Conservation (phyloP, 768 basidiomycete species). For the Termitomyces sp. region DNA sequence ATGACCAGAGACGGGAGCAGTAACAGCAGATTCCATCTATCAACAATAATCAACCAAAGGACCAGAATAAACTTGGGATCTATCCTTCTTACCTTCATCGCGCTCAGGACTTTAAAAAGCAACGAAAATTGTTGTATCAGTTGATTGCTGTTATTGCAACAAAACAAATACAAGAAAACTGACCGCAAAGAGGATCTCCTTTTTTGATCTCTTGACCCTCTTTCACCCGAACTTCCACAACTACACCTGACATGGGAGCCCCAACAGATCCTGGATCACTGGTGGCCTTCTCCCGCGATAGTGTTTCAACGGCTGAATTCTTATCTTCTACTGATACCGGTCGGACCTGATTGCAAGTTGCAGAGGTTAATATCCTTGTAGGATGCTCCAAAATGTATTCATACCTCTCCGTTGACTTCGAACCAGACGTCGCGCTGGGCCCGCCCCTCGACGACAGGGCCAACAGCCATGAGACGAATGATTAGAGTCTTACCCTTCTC, state of each 20-base stretch:
- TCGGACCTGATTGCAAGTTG: slow-evolving; percentile 60
- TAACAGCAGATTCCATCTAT: slow-evolving; percentile 97
- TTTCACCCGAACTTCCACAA: slow-evolving; percentile 96
- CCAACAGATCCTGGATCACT: slow-evolving; percentile 95
- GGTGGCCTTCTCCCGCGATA: slow-evolving; percentile 93
- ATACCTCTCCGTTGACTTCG: slow-evolving; percentile 93
- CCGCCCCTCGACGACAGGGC: slow-evolving; percentile 87
- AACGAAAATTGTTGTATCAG: slow-evolving; percentile 16
- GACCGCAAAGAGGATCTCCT: slow-evolving; percentile 92
- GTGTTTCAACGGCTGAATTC: slow-evolving; percentile 93
- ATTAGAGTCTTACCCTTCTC: slow-evolving; percentile 97
- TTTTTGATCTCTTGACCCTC: slow-evolving; percentile 98
- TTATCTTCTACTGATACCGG: slow-evolving; percentile 96
- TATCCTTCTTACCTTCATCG: slow-evolving; percentile 78
- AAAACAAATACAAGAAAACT: slow-evolving; percentile 30
- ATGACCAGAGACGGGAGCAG: slow-evolving; percentile 94
- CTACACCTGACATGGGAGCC: slow-evolving; percentile 96
- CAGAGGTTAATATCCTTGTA: slow-evolving; percentile 11
- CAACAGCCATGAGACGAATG: slow-evolving; percentile 92
- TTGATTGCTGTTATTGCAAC: slow-evolving; percentile 13
- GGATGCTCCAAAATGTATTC: slow-evolving; percentile 10
- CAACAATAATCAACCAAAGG: slow-evolving; percentile 18
- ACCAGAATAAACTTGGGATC: slow-evolving; percentile 9
- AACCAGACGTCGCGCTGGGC: slow-evolving; percentile 98
- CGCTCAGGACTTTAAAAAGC: slow-evolving; percentile 70